Evolutionary conservation across 352 stramenopile species (phyloP), one percentile per base, ranked within the genome.

Genomic region (Vaucheria bursata): DNA sequence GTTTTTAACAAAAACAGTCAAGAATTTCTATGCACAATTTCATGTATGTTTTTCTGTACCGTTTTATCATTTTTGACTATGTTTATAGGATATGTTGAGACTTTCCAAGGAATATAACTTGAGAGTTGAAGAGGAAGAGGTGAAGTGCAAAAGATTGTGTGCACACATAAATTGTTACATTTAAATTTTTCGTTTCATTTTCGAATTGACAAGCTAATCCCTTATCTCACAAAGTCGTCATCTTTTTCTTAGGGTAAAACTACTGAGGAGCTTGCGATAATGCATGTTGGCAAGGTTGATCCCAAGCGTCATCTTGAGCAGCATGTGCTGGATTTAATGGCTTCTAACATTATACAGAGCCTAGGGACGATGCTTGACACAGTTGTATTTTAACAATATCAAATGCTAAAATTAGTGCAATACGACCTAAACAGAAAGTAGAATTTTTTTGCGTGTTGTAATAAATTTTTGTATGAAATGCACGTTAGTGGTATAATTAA

Each of bases 361-460:
- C 88, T 99, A 53, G 95, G 94, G 25, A 95, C 93, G 4, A 98
- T 98, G 94, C 88, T 99, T 38, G 92, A 98, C 89, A 98, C 95
- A 8, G 96, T 99, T 38, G 93, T 98, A 66, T 99, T 99, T 85
- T 98, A 50, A 83, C 5, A 64, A 34, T 0, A 0, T 25, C 45
- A 18, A 59, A 18, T 59, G 12, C n/a, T n/a, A n/a, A n/a, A n/a
- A n/a, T n/a, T n/a, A n/a, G n/a, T n/a, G n/a, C n/a, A n/a, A n/a
- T 59, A 29, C 12, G 12, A 71, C 38, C 33, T 25, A 71, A 1
- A 59, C 33, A 71, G 59, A 59, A 25, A 25, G 49, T 71, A 71
- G 65, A 39, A 71, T n/a, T n/a, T n/a, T n/a, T n/a, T n/a, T n/a
- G n/a, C n/a, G n/a, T n/a, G n/a, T n/a, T n/a, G n/a, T n/a, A n/a